Percentiles rank a stretch among this genome's conserved stretches.
phyloP scores from a whole-genome alignment of 768 basidiomycete genomes.

The Suillus alpinus region DNA sequence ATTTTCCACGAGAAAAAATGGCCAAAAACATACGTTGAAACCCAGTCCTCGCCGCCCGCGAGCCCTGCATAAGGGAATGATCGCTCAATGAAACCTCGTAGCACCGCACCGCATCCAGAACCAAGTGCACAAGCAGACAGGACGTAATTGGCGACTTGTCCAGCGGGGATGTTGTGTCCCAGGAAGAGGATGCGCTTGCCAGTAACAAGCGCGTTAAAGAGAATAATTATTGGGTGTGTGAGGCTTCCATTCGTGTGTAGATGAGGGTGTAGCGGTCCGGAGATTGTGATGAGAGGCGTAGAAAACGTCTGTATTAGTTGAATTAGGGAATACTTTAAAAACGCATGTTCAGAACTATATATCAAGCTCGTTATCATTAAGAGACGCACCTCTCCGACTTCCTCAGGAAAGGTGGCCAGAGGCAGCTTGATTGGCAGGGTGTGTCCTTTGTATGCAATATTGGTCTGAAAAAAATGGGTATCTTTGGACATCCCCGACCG shows the following conservation, averaged over 20 bases:
- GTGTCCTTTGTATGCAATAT: conserved; percentile 79
- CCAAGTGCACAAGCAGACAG: conserved; percentile 92
- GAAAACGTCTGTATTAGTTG: conserved; percentile 86
- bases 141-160: conserved; percentile 87
- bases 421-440: conserved; percentile 90
- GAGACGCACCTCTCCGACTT: conserved; percentile 89
- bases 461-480: conserved; percentile 91
- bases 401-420: conserved; percentile 83
- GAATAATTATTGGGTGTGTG: conserved; percentile 91
- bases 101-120: conserved; percentile 80
- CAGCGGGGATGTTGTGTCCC: conserved; percentile 86
- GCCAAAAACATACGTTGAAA: conserved; percentile 64
- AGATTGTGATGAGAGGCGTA: conserved; percentile 50
- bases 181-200: conserved; percentile 96
- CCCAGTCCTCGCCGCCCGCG: conserved; percentile 84
- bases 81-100: conserved; percentile 86
- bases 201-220: conserved; percentile 95
- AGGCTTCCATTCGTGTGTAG: conserved; percentile 87
- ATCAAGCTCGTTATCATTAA: background rate
- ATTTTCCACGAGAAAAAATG: background rate
- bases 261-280: conserved; percentile 84
- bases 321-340: conserved; percentile 81
- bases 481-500: conserved; percentile 66
- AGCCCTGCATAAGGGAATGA: conserved; percentile 96
- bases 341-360: conserved; percentile 10